Base-by-base conservation (phyloP, 2,329 filamentous ascomycete species). In the Penicillium verrucosum region DNA sequence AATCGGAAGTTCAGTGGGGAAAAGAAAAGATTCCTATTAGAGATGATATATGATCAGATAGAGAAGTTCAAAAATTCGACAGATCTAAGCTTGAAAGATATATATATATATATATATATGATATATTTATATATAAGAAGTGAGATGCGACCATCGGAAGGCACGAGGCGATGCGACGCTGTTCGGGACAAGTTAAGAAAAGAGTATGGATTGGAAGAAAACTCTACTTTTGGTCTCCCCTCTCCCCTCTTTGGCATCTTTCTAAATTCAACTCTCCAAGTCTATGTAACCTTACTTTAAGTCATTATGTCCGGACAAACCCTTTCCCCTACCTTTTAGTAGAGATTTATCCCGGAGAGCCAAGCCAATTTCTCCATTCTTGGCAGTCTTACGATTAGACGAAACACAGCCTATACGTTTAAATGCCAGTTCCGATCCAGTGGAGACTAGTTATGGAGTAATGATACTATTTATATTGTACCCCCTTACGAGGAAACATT, bases 121-220 rank as follows among this genome's bases (percentile, higher is more conserved):
- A 21, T 21, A 21, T 18, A 18, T 18, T 18, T 18, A 47, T 29
- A 50, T 51, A 36, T 45, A 55, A 46, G 38, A 54, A 43, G 52
- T 56, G 56, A 65, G 60, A 71, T 72, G 69, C 66, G 69, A 72
- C 70, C 70, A 69, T 71, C 61, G 64, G 61, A 62, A 64, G 66
- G 61, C 66, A 65, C 58, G 63, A 70, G 65, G 59, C 69, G 66
- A 73, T 73, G 68, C 64, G 69, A 73, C 70, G 67, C 65, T 72
- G 65, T 57, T 60, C 54, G 56, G 54, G 60, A 59, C 54, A 51
- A 58, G 42, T 54, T 60, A 32, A 32, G 42, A 46, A 43, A 29
- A 29, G 42, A 47, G 47, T 55, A 58, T 48, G 46, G 52, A 42
- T 37, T 44, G 23, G 5, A 36, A 36, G 51, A 55, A 50, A 55